A percentile compares a stretch with the other conserved stretches of the same genome.
Evolutionary conservation across 1,139 yeast genomes (phyloP).

Genomic region (Yamadazyma triangularis): DNA sequence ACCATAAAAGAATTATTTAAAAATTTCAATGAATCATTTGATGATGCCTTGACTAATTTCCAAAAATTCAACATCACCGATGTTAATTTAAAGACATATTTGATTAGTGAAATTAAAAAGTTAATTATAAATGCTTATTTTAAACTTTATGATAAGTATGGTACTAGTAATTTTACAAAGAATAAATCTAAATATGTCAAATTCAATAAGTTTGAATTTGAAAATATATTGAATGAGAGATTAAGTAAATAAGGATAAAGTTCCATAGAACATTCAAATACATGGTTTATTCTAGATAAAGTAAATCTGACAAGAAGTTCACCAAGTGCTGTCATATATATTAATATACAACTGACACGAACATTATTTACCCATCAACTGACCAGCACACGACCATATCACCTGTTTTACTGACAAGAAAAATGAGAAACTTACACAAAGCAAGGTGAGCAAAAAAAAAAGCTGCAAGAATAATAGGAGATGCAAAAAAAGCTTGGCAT

Average conservation of each 20-base stretch:
- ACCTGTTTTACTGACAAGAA: too few species aligned
- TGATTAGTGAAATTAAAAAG: constrained; percentile 62
- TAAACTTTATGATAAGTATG: constrained; percentile 75
- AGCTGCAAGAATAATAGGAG: too few species aligned
- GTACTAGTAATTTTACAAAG: constrained; percentile 67
- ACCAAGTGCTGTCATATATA: too few species aligned
- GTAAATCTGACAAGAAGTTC: too few species aligned
- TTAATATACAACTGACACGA: too few species aligned
- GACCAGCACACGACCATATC: too few species aligned
- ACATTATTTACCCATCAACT: too few species aligned
- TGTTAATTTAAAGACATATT: constrained; percentile 52
- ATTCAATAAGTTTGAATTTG: constrained; percentile 62
- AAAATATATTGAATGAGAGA: constrained; percentile 36
- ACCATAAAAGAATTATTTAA: constrained; percentile 81
- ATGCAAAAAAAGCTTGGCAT: too few species aligned
- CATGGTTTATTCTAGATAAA: too few species aligned
- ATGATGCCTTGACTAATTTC: constrained; percentile 62
- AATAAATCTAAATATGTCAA: constrained; percentile 70
- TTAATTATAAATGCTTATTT: constrained; percentile 79
- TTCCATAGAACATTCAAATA: too few species aligned
- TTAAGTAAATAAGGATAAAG: constrained; percentile 11
- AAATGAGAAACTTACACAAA: too few species aligned
- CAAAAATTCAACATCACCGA: constrained; percentile 65
- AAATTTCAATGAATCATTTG: constrained; percentile 78
- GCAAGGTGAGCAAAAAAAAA: too few species aligned